Evolutionary conservation across 139 green algal genomes (phyloP), one percentile per base, ranked within the genome.

Genomic region (Closterium sp.): DNA sequence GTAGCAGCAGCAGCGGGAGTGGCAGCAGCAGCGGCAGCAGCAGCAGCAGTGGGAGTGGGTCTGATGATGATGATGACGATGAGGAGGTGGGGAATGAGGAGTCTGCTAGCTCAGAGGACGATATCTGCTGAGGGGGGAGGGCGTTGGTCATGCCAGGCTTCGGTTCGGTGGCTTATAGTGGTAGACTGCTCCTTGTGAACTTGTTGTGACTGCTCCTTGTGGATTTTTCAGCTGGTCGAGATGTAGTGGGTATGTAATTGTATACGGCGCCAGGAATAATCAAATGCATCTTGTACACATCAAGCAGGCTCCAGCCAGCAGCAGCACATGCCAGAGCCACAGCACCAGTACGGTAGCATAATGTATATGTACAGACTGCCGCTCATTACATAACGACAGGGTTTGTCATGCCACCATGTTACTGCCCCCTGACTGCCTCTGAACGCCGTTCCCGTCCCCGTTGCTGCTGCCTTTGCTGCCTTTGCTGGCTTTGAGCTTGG

Each of bases 41-140:
- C 31, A 89, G 86, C 31, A 55, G n/a, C 25, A 89, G 86, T 89
- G 31, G 86, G 55, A 89, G 86, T 89, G 86, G 86, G 86, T 84
- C 35, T 84, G 86, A 89, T 31, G 86, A 55, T 5, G 64, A 55
- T 34, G 31, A 43, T 16, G 64, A 55, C 66, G 86, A 31, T 76
- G 64, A 55, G 4, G 86, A 55, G 6, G 64, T 43, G 55, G 31
- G 30, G 4, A 55, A 89, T 33, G 86, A 89, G n/a, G 43, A 69
- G 43, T 89, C 86, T 6, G 86, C 86, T 31, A 89, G 86, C 6
- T 89, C 86, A 0, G 86, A 55, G 6, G 86, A 89, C 30, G 86
- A 89, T 55, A 55, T 89, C 43, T 69, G 43, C 8, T 69, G 43
- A 69, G 9, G 9, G 10, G 43, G 23, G 9, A 69, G 43, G n/a